These are phyloP conservation scores for Cladobotryum mycophilum DNA, from an alignment of 2,329 filamentous ascomycete genomes.

Conservation along the genomic window DNA sequence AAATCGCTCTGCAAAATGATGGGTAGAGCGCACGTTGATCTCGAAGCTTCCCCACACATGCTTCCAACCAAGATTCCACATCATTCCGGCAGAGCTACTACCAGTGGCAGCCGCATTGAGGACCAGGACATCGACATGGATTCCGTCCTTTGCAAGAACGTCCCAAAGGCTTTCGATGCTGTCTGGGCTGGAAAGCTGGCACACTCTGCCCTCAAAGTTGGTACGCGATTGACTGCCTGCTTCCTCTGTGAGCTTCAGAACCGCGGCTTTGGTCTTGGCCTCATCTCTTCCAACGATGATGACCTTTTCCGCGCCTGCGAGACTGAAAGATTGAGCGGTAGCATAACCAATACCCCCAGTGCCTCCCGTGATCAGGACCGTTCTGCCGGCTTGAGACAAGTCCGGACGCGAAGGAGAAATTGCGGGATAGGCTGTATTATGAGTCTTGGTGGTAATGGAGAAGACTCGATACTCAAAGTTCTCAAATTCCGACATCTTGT, in stretches of 20 bases:
- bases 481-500: conserved; percentile 1
- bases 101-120: conserved; percentile 15
- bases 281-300: conserved; percentile 32
- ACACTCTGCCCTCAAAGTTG: conserved; percentile 3
- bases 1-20: conserved; percentile 15
- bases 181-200: conserved; percentile 18
- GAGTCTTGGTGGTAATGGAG: conserved; percentile 14
- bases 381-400: conserved; percentile 35
- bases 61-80: conserved; percentile 11
- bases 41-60: conserved; percentile 8
- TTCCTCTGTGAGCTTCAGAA: not conserved
- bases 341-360: conserved; percentile 58
- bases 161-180: conserved; percentile 25
- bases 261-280: not conserved
- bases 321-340: conserved; percentile 49
- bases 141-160: conserved; percentile 17
- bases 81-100: not conserved
- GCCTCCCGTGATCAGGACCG: conserved; percentile 60
- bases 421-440: conserved; percentile 28
- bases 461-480: not conserved
- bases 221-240: not conserved
- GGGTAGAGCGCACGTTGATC: conserved; percentile 11
- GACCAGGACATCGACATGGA: conserved; percentile 20
- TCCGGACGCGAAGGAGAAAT: conserved; percentile 31
- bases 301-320: conserved; percentile 31